These are phyloP conservation scores for Hanseniaspora mollemarum DNA, from an alignment of 805 yeast genomes.

Conservation along the genomic window DNA sequence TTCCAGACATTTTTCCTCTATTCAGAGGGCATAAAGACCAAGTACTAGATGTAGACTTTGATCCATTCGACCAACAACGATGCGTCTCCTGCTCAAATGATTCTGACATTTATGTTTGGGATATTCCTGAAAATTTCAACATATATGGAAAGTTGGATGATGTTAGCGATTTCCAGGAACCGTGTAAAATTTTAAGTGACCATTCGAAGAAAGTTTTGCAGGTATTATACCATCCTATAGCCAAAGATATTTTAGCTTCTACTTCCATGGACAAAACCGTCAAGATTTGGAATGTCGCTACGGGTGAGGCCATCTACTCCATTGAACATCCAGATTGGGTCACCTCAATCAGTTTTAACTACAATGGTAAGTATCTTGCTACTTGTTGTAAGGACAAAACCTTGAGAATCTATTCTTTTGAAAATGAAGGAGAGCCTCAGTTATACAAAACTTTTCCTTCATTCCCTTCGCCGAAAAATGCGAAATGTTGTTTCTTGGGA, in stretches of 20 bases:
- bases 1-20: constrained; percentile 85
- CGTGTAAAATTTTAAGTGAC: constrained; percentile 62
- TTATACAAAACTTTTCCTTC: constrained; percentile 75
- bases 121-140: constrained; percentile 70
- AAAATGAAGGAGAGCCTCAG: constrained; percentile 42
- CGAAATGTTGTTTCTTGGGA: constrained; percentile 86
- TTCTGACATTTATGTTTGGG: constrained; percentile 74
- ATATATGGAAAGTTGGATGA: constrained; percentile 52
- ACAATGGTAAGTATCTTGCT: constrained; percentile 76
- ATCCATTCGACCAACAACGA: constrained; percentile 71
- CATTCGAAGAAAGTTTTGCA: constrained; percentile 92
- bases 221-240: constrained; percentile 78
- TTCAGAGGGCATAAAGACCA: constrained; percentile 94
- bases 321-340: constrained; percentile 81
- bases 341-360: constrained; percentile 84
- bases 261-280: constrained; percentile 84
- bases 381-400: constrained; percentile 86
- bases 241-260: constrained; percentile 75
- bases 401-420: constrained; percentile 83
- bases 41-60: constrained; percentile 89
- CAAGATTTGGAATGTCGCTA: constrained; percentile 78
- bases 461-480: constrained; percentile 84
- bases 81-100: constrained; percentile 76
- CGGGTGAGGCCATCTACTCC: constrained; percentile 59
- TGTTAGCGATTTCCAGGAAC: constrained; percentile 36